Percentiles rank a stretch among this genome's conserved stretches.
Conservation (phyloP, 2,329 filamentous ascomycete species). For the Aureobasidium uvarum region DNA sequence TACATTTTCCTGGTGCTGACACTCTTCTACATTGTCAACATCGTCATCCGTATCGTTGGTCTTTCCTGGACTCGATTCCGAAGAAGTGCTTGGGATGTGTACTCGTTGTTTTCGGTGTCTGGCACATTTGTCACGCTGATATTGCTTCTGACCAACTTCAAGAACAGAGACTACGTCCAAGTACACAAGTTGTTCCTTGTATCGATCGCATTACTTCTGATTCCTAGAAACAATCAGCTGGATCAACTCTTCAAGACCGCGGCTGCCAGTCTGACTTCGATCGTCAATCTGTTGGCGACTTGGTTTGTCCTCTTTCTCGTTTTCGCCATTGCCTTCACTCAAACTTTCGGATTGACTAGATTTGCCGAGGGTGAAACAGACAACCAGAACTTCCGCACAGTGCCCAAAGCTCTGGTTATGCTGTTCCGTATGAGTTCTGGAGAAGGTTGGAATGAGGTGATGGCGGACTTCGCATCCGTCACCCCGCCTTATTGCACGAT, state of each 20-base stretch:
- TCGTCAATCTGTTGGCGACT: conserved; percentile 87
- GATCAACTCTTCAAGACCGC: conserved; percentile 99
- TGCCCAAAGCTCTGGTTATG: conserved; percentile 89
- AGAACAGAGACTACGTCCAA: conserved; percentile 64
- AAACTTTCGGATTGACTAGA: conserved; percentile 90
- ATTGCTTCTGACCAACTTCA: conserved; percentile 63
- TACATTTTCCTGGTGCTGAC: conserved; percentile 78
- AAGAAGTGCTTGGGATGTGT: conserved; percentile 93
- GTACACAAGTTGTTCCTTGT: conserved; percentile 94
- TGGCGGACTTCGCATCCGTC: conserved; percentile 90
- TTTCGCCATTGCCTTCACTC: conserved; percentile 93
- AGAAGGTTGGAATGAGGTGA: conserved; percentile 94
- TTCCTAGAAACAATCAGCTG: conserved; percentile 92
- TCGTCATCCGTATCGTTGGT: conserved; percentile 78
- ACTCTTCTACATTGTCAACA: conserved; percentile 77
- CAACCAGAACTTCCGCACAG: conserved; percentile 89
- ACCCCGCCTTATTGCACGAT: conserved; percentile 77
- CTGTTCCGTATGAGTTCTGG: conserved; percentile 91
- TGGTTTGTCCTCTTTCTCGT: conserved; percentile 98
- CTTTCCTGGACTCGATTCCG: conserved; percentile 90
- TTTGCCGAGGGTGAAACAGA: conserved; percentile 70
- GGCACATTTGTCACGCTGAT: conserved; percentile 82
- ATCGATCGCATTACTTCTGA: conserved; percentile 81
- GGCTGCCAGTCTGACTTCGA: conserved; percentile 85
- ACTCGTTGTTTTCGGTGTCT: conserved; percentile 73